phyloP scores from a whole-genome alignment of 352 stramenopile genomes.

The Globisporangium barbulae region DNA sequence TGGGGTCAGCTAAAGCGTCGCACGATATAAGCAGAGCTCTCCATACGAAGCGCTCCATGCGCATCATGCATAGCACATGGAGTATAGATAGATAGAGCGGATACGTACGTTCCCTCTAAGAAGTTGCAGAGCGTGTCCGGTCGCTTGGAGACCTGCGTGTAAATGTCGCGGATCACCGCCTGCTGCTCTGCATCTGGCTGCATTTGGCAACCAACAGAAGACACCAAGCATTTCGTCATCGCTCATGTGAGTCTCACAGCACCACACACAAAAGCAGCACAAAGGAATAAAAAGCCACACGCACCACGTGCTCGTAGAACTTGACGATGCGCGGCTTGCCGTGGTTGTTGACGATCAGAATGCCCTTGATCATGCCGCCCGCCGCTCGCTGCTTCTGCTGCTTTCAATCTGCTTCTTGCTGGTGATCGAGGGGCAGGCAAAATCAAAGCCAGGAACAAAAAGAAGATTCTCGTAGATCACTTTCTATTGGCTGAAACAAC shows the following conservation, averaged over 20 bases:
- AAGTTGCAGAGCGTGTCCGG: conserved; percentile 99
- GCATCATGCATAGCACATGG: neutral
- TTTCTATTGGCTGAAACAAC: neutral
- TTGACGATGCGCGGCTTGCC: conserved; percentile 98
- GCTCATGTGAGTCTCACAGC: neutral
- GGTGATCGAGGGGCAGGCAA: neutral
- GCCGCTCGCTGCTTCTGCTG: neutral
- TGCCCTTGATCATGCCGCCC: conserved; percentile 95
- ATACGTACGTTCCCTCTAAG: conserved; percentile 92
- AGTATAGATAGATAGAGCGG: neutral
- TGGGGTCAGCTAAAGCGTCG: neutral
- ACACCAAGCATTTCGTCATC: neutral
- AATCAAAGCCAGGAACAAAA: neutral
- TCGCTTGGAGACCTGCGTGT: conserved; percentile 97
- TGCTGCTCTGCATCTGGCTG: conserved; percentile 96
- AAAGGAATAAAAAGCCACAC: conserved; percentile 20
- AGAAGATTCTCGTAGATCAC: neutral
- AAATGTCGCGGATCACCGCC: conserved; percentile 97
- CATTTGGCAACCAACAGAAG: neutral
- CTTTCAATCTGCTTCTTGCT: neutral
- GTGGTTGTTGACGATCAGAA: conserved; percentile 99
- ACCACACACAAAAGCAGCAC: neutral
- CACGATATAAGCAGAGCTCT: neutral
- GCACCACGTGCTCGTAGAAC: conserved; percentile 98
- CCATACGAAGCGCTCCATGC: neutral